Evolutionary conservation across 192 early-diverging fungal genomes (phyloP), one percentile per base, ranked within the genome.

Genomic region (Geranomyces variabilis): DNA sequence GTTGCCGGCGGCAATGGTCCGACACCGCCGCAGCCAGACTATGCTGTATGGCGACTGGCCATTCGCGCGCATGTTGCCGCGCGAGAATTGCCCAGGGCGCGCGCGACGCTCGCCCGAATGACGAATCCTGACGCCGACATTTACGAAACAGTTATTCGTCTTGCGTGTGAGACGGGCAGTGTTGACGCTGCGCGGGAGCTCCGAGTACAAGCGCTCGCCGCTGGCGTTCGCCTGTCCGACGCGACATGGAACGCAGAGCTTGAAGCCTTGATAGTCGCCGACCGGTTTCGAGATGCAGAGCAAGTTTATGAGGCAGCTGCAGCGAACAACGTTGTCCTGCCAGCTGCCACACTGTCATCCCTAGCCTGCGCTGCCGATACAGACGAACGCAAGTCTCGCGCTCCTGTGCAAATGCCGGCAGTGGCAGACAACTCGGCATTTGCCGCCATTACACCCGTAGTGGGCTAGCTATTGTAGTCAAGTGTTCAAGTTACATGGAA

Each of bases 1-100:
- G 45, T 6, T 8, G 12, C 24, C 43, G 31, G 56, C 55, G 12
- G n/a, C n/a, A 41, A 10, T 41, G 36, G 36, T 10, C 36, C 10
- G n/a, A n/a, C n/a, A n/a, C 56, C 59, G 4, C 68, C 68, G 4
- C 19, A 26, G 26, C 68, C 68, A 24, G 68, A 70, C 30, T 57
- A 57, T 61, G 51, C 68, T 12, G 59, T 70, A 6, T 70, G 68
- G 68, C 31, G 41, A 21, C 13, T 70, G 6, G 57, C 43, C 13
- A 60, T 70, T 12, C 30, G 43, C 17, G 51, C 68, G 3, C 36
- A 29, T 56, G 68, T 57, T 0, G 30, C n/a, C 9, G 58, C 68
- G 5, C 56, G 26, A n/a, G 34, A 70, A 4, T 10, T 41, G 7
- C 4, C 30, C 7, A 9, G 51, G 26, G 51, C 48, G 10, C 34